Evolutionary conservation across 2,329 filamentous ascomycete species (phyloP).

Genomic region (Ophiostoma sp.): DNA sequence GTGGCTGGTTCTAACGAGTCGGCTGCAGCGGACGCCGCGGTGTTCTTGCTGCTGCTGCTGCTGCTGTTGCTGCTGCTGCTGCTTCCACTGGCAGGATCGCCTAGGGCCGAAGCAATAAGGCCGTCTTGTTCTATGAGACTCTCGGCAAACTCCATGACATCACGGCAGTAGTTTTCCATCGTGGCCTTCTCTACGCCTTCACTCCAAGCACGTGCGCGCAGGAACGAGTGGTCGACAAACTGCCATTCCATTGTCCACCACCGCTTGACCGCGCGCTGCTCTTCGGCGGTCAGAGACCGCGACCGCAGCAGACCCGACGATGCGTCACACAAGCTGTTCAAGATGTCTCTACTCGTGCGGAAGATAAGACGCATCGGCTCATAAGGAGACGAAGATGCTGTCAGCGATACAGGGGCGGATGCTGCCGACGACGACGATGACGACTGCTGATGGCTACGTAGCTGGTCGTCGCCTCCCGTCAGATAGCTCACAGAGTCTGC

Average conservation of each 20-base stretch:
- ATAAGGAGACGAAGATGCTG: constrained; percentile 43
- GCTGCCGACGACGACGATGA: too few relatives aligned
- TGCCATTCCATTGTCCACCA: constrained; percentile 87
- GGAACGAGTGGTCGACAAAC: constrained; percentile 72
- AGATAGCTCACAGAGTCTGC: constrained; percentile 40
- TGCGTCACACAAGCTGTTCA: constrained; percentile 52
- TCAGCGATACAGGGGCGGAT: background rate
- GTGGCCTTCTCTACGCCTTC: constrained; percentile 59
- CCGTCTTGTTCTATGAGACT: constrained; percentile 77
- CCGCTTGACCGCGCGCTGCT: constrained; percentile 60
- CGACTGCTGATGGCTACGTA: background rate
- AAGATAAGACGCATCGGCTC: constrained; percentile 53
- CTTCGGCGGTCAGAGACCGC: constrained; percentile 52
- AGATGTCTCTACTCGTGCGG: constrained; percentile 52
- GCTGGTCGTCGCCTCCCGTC: constrained; percentile 30
- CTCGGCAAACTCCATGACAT: constrained; percentile 91
- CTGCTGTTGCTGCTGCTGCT: constrained; percentile 23
- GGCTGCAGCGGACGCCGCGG: background rate
- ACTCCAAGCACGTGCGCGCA: constrained; percentile 79
- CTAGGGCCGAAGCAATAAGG: constrained; percentile 68
- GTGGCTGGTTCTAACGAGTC: background rate
- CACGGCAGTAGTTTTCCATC: constrained; percentile 90
- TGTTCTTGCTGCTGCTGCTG: constrained; percentile 25
- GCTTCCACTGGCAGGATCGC: constrained; percentile 14
- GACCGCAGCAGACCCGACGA: constrained; percentile 51